Evolutionary conservation across 164 flowering plant species (phyloP).

Genomic region (Dillenia suffruticosa): DNA sequence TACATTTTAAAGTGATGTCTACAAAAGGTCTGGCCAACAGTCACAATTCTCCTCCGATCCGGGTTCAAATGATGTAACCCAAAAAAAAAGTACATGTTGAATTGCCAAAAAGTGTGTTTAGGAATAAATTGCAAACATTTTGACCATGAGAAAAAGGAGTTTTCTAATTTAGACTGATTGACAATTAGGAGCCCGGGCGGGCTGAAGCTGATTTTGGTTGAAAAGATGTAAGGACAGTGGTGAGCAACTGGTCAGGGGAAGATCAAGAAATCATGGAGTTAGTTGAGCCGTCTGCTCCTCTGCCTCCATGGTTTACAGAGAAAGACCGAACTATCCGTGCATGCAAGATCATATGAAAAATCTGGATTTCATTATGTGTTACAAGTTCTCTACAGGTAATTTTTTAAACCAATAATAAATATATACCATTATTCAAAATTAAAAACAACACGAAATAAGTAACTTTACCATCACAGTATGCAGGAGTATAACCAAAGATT

Average conservation of each 20-base stretch:
- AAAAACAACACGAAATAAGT: no score
- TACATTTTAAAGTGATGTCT: no score
- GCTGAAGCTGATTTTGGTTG: slow-evolving; percentile 79
- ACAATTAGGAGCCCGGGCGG: slow-evolving; percentile 54
- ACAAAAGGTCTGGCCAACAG: no score
- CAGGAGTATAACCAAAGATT: not conserved
- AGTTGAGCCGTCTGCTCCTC: slow-evolving; percentile 53
- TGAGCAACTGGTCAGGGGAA: slow-evolving; percentile 35
- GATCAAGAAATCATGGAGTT: slow-evolving; percentile 68
- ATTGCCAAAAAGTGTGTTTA: no score
- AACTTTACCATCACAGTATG: not conserved
- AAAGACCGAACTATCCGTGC: slow-evolving; percentile 58
- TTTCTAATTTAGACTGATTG: not conserved
- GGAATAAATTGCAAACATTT: no score
- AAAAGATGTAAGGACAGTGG: slow-evolving; percentile 48
- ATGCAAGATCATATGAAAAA: slow-evolving; percentile 50
- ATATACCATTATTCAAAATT: no score
- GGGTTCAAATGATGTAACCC: no score
- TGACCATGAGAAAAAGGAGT: no score
- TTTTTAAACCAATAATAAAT: no score
- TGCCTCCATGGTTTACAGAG: slow-evolving; percentile 67
- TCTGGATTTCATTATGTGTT: slow-evolving; percentile 59
- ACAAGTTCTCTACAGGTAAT: slow-evolving; percentile 51
- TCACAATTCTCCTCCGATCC: no score
- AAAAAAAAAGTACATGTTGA: no score